A percentile compares a stretch with the other conserved stretches of the same genome.
phyloP scores from a whole-genome alignment of 2,329 filamentous ascomycete species.

The Paraphaeosphaeria sporulosa region DNA sequence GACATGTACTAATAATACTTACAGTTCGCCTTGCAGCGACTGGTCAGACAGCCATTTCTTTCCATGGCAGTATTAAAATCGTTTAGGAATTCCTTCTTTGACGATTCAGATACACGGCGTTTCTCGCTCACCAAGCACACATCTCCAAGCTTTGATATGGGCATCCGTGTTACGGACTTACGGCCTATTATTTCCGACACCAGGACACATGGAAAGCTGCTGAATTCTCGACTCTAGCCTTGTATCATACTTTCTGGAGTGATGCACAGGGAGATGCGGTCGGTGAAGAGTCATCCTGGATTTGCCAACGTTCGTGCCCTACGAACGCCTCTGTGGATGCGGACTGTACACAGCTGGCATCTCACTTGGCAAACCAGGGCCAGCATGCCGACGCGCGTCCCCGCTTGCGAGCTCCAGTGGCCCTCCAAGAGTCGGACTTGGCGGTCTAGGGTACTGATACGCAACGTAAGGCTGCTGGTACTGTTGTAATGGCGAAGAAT shows the following conservation, averaged over 20 bases:
- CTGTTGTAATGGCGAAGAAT: slow-evolving; percentile 2
- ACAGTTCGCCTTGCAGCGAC: background rate
- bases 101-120: no score
- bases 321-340: background rate
- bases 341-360: slow-evolving; percentile 9
- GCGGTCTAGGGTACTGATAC: slow-evolving; percentile 6
- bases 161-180: background rate
- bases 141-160: background rate
- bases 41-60: background rate
- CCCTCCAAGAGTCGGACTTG: background rate
- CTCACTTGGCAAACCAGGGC: background rate
- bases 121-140: background rate
- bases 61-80: background rate
- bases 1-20: background rate
- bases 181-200: background rate
- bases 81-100: background rate
- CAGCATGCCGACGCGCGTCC: background rate
- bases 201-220: background rate
- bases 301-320: background rate
- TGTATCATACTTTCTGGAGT: background rate
- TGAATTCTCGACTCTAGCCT: background rate
- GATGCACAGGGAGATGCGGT: background rate
- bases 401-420: background rate
- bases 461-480: background rate
- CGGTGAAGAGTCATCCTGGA: background rate